Evolutionary conservation across 192 early-diverging fungal genomes (phyloP), one percentile per base, ranked within the genome.

Genomic region (Rhizoclosmatium sp.): DNA sequence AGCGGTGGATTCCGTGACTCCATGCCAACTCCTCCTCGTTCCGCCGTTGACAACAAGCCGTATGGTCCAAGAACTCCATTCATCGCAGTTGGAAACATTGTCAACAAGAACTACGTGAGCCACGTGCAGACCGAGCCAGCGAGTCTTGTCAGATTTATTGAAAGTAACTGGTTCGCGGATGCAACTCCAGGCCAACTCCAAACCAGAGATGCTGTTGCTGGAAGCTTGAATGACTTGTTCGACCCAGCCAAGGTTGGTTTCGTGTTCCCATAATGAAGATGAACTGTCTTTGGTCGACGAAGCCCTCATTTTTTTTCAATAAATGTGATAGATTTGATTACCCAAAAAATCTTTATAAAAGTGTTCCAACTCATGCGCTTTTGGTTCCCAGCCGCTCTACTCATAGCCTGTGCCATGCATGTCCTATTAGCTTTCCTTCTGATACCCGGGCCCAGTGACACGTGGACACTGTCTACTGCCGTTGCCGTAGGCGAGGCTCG

Each of bases 81-180:
- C 31, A n/a, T 78, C 4, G 76, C 76, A 21, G 66, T 78, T 31
- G 76, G 76, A 10, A 46, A 47, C 3, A 21, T 75, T 5, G 76
- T 54, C 48, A 70, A 70, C 31, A 78, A 75, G 9, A 78, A 78
- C 41, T 74, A 78, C 69, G 49, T 78, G 49, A 76, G 40, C 12
- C 76, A 78, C 51, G 76, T 78, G 23, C 44, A 75, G 58, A 78
- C 72, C 47, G 76, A 78, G 31, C 76, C 76, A 3, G 41, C 76
- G 9, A 66, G 62, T 62, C 19, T 78, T 21, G 58, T 78, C 10
- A 14, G 76, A 10, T 78, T 78, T 47, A 62, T 78, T 47, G 76
- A 78, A 56, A 40, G 16, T 21, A 78, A 78, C 58, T 54, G 51
- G 51, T 78, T 78, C 54, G 77, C 72, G 70, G 76, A 68, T 2